A percentile compares a stretch with the other conserved stretches of the same genome.
These are phyloP conservation scores for Elsinoe fawcettii DNA, from an alignment of 2,329 filamentous ascomycete species.

Conservation along the genomic window DNA sequence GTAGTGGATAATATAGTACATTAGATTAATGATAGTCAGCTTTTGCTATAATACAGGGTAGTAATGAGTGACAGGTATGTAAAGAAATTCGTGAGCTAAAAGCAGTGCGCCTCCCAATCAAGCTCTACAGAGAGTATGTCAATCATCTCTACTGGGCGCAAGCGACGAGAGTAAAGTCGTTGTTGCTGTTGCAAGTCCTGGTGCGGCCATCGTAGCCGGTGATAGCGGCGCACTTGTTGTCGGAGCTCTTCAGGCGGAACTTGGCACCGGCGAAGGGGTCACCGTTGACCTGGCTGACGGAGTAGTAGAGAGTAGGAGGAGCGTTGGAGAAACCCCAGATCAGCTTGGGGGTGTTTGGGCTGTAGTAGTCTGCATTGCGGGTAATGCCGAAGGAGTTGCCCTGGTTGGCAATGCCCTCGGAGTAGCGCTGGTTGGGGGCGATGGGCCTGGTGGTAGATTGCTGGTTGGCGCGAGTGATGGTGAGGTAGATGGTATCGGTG, in stretches of 20 bases:
- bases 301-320: slow-evolving; percentile 24
- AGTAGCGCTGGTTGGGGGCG: slow-evolving; percentile 21
- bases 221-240: slow-evolving; percentile 4
- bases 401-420: slow-evolving; percentile 20
- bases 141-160: slow-evolving; percentile 1
- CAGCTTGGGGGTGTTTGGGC: slow-evolving; percentile 21
- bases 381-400: slow-evolving; percentile 28
- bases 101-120: not conserved
- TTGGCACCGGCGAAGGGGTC: slow-evolving; percentile 22
- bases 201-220: slow-evolving; percentile 16
- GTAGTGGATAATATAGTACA: not conserved
- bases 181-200: slow-evolving; percentile 12
- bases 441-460: slow-evolving; percentile 18
- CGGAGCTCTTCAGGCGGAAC: slow-evolving; percentile 20
- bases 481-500: slow-evolving; percentile 23
- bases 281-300: slow-evolving; percentile 23
- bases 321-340: slow-evolving; percentile 23
- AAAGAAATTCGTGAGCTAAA: not conserved
- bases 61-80: not conserved
- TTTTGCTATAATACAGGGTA: not conserved
- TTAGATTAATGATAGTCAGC: not conserved
- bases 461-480: slow-evolving; percentile 22
- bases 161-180: slow-evolving; percentile 15
- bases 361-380: slow-evolving; percentile 23
- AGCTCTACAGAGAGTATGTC: not conserved